These are phyloP conservation scores for Jasminum sambac DNA, from an alignment of 257 asterid species.

Conservation along the genomic window DNA sequence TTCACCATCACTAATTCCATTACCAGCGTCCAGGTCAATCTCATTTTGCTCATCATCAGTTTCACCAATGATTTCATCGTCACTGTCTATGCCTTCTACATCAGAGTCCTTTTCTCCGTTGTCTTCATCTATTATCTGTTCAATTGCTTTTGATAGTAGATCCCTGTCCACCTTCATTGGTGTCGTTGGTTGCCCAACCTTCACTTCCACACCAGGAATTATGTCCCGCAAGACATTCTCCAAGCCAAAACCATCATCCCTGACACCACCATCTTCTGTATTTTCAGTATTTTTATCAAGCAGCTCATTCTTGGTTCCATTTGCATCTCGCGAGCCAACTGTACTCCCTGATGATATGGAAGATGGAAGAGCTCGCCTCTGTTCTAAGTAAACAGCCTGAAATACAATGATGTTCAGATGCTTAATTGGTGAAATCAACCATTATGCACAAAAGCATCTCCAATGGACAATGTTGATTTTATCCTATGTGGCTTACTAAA, in stretches of 20 bases:
- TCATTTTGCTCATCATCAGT: slow-evolving; percentile 48
- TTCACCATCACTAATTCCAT: slow-evolving; percentile 51
- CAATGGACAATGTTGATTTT: too few species aligned
- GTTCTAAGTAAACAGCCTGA: slow-evolving; percentile 90
- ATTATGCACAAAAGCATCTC: too few species aligned
- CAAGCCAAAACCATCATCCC: slow-evolving; percentile 69
- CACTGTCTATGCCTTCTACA: slow-evolving; percentile 40
- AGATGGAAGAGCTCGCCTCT: slow-evolving; percentile 54
- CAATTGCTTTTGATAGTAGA: slow-evolving; percentile 80
- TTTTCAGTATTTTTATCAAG: slow-evolving; percentile 61
- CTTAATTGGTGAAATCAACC: slow-evolving; percentile 19
- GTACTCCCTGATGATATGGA: slow-evolving; percentile 48
- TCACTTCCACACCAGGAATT: slow-evolving; percentile 93
- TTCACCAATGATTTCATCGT: slow-evolving; percentile 44
- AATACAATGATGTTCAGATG: slow-evolving; percentile 27
- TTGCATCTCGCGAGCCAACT: slow-evolving; percentile 53
- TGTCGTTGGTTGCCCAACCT: slow-evolving; percentile 77
- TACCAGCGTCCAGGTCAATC: slow-evolving; percentile 50
- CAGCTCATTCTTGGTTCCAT: slow-evolving; percentile 56
- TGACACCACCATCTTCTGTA: slow-evolving; percentile 63
- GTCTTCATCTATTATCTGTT: slow-evolving; percentile 81
- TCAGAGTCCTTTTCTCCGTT: slow-evolving; percentile 63
- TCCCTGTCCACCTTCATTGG: slow-evolving; percentile 79
- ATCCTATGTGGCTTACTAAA: too few species aligned
- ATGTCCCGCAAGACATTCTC: slow-evolving; percentile 75